Conservation (phyloP, 371 early-diverging fungal species). For the Actinomortierella ambigua region DNA sequence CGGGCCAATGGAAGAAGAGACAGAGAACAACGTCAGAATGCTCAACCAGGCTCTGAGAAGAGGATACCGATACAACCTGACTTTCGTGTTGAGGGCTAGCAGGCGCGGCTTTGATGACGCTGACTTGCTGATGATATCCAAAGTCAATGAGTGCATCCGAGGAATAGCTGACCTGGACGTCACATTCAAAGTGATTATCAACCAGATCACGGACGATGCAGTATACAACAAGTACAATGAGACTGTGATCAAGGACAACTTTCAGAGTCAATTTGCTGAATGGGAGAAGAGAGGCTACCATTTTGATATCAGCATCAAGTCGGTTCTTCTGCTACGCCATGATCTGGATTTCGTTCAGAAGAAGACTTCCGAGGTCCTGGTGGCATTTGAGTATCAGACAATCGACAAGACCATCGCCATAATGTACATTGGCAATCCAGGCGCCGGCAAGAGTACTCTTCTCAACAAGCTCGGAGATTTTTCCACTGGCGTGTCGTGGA, state of each 20-base stretch:
- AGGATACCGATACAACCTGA: slow-evolving; percentile 14
- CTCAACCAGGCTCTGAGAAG: slow-evolving; percentile 5
- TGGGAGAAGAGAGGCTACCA: neutral
- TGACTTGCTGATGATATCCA: slow-evolving; percentile 16
- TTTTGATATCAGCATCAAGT: neutral
- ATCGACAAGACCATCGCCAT: slow-evolving; percentile 7
- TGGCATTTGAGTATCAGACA: no score
- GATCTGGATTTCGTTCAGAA: no score
- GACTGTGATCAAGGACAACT: neutral
- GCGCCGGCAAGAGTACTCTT: slow-evolving; percentile 15
- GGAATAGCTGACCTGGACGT: slow-evolving; percentile 2
- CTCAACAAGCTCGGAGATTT: slow-evolving; percentile 14
- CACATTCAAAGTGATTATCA: slow-evolving; percentile 6
- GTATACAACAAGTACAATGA: neutral
- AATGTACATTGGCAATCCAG: slow-evolving; percentile 11
- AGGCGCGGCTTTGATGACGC: slow-evolving; percentile 3
- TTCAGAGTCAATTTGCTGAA: neutral
- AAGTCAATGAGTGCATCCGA: slow-evolving; percentile 10
- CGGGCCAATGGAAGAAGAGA: slow-evolving; percentile 3
- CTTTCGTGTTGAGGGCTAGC: slow-evolving; percentile 13
- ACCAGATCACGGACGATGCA: slow-evolving; percentile 4
- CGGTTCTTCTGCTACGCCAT: neutral
- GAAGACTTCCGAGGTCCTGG: no score
- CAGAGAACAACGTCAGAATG: slow-evolving; percentile 2
- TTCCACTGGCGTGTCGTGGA: slow-evolving; percentile 6